Percentiles rank a stretch among this genome's conserved stretches.
phyloP scores from a whole-genome alignment of 352 stramenopile genomes.

The Phytophthora sp. region DNA sequence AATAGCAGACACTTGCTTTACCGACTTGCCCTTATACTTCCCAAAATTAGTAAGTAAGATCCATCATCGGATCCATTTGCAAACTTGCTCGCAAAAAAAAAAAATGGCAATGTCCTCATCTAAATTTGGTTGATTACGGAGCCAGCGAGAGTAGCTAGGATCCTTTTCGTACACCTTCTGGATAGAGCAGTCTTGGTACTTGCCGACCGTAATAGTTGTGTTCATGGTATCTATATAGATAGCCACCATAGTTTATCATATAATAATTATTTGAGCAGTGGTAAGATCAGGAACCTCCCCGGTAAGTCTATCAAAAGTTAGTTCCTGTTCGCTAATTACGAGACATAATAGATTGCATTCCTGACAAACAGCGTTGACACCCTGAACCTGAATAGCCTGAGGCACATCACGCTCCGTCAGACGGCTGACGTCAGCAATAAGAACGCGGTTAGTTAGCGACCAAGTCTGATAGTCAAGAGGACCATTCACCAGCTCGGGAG shows the following conservation, averaged over 20 bases:
- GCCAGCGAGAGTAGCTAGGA: background rate
- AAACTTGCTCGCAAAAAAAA: conserved; percentile 2
- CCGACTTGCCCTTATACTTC: background rate
- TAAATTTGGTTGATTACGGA: background rate
- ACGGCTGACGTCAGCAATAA: no score
- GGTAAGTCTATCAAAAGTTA: background rate
- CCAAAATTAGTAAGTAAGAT: conserved; percentile 1
- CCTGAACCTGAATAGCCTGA: no score
- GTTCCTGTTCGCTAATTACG: background rate
- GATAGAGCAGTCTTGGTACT: conserved; percentile 3
- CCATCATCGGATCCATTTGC: conserved; percentile 3
- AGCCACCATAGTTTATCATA: background rate
- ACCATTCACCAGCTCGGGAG: no score
- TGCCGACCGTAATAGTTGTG: background rate
- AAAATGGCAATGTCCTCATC: background rate
- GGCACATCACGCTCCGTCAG: no score
- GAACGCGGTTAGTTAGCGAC: no score
- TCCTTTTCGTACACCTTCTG: background rate
- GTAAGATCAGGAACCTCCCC: background rate
- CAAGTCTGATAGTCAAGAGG: no score
- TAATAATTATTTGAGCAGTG: background rate
- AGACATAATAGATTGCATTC: background rate
- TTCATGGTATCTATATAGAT: conserved; percentile 2
- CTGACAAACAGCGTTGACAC: no score
- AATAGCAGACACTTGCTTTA: conserved; percentile 6